These are phyloP conservation scores for Prunella vulgaris DNA, from an alignment of 257 asterid genomes.

Conservation along the genomic window DNA sequence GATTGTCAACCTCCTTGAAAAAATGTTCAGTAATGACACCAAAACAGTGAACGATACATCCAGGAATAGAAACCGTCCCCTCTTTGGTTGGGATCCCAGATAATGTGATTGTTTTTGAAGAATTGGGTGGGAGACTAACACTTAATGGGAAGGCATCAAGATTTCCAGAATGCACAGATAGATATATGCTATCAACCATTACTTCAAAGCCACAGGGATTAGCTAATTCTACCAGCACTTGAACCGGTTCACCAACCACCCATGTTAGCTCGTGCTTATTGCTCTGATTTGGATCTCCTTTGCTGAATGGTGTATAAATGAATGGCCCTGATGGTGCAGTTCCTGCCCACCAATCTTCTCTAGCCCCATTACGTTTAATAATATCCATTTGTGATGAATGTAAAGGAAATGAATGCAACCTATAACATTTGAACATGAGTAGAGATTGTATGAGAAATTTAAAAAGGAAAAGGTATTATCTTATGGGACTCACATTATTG, in stretches of 20 bases:
- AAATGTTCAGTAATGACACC: slow-evolving; percentile 96
- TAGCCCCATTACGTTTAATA: slow-evolving; percentile 66
- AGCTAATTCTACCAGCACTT: slow-evolving; percentile 93
- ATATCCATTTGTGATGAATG: slow-evolving; percentile 91
- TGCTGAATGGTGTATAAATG: slow-evolving; percentile 97
- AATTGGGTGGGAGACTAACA: slow-evolving; percentile 82
- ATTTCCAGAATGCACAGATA: slow-evolving; percentile 80
- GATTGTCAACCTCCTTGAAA: slow-evolving; percentile 92
- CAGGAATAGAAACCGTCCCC: slow-evolving; percentile 80
- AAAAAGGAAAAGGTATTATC: background rate
- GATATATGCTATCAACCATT: slow-evolving; percentile 88
- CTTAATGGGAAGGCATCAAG: slow-evolving; percentile 91
- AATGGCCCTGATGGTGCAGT: slow-evolving; percentile 98
- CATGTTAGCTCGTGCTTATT: slow-evolving; percentile 83
- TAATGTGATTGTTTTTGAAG: slow-evolving; percentile 85
- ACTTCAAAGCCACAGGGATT: slow-evolving; percentile 99
- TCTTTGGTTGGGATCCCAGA: slow-evolving; percentile 91
- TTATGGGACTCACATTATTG: background rate
- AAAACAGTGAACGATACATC: slow-evolving; percentile 93
- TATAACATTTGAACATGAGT: slow-evolving; percentile 29
- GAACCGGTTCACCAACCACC: slow-evolving; percentile 97
- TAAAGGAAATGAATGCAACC: slow-evolving; percentile 94
- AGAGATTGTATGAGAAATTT: slow-evolving; percentile 10
- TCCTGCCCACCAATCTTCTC: slow-evolving; percentile 99
- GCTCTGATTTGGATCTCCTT: slow-evolving; percentile 71